phyloP scores from a whole-genome alignment of 768 basidiomycete species.

The Neoboletus magnificus region DNA sequence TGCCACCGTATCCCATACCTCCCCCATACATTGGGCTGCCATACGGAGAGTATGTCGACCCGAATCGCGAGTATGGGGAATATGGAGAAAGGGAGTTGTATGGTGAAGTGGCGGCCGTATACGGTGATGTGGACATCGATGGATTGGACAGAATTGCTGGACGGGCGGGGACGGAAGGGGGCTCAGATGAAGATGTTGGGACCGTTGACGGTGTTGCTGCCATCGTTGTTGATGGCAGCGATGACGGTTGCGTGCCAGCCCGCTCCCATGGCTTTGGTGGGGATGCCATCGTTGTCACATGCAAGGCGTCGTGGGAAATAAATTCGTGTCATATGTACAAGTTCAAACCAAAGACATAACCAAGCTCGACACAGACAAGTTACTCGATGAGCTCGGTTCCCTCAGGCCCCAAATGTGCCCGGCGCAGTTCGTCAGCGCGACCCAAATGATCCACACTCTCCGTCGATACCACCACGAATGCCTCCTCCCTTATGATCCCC shows the following conservation, averaged over 20 bases:
- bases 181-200: slow-evolving; percentile 26
- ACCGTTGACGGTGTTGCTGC: slow-evolving; percentile 18
- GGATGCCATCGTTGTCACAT: slow-evolving; percentile 56
- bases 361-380: too few species aligned
- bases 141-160: slow-evolving; percentile 51
- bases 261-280: slow-evolving; percentile 93
- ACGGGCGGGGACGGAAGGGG: slow-evolving; percentile 57
- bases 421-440: background rate
- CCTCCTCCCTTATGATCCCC: slow-evolving; percentile 3
- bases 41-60: slow-evolving; percentile 37
- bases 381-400: slow-evolving; percentile 25
- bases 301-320: slow-evolving; percentile 19
- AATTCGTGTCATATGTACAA: too few species aligned
- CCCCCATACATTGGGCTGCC: slow-evolving; percentile 33
- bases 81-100: slow-evolving; percentile 49
- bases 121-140: slow-evolving; percentile 34
- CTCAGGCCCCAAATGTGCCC: slow-evolving; percentile 17
- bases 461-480: background rate
- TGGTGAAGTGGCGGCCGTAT: slow-evolving; percentile 38
- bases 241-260: slow-evolving; percentile 37
- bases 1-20: slow-evolving; percentile 38
- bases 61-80: slow-evolving; percentile 39
- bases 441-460: background rate
- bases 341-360: too few species aligned
- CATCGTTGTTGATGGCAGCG: slow-evolving; percentile 21